phyloP scores from a whole-genome alignment of 371 early-diverging fungal genomes.

The Mucor lusitanicus region DNA sequence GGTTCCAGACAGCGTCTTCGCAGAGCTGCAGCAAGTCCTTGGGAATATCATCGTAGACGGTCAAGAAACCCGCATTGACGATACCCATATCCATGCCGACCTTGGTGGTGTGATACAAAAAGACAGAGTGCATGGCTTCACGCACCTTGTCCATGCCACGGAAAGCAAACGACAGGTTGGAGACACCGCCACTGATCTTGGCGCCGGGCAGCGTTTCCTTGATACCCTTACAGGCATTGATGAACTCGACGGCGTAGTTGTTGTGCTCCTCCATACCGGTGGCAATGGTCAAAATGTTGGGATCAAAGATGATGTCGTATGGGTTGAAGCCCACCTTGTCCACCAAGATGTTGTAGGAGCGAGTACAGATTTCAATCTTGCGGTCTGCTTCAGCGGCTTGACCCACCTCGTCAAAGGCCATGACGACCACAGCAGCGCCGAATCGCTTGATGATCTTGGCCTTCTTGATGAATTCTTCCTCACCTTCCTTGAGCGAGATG shows the following conservation, averaged over 20 bases:
- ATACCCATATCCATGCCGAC: conserved; percentile 97
- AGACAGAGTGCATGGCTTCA: conserved; percentile 95
- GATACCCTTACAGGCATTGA: conserved; percentile 74
- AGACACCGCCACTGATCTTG: conserved; percentile 92
- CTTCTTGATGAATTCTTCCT: conserved; percentile 87
- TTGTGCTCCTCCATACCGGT: conserved; percentile 97
- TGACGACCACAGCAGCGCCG: conserved; percentile 95
- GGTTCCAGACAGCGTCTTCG: conserved; percentile 91
- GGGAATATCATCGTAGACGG: conserved; percentile 93
- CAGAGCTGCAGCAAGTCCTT: conserved; percentile 88
- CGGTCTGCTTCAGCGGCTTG: conserved; percentile 85
- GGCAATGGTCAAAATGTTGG: conserved; percentile 93
- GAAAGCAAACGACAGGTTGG: conserved; percentile 94
- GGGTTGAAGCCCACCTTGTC: conserved; percentile 86
- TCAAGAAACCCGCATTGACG: conserved; percentile 92
- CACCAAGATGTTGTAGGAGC: conserved; percentile 87
- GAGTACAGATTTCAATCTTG: conserved; percentile 88
- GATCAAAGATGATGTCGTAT: conserved; percentile 93
- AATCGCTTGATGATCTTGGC: conserved; percentile 84
- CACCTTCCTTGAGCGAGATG: conserved; percentile 93
- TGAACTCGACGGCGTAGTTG: conserved; percentile 94
- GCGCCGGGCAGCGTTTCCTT: conserved; percentile 83
- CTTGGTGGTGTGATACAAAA: conserved; percentile 88
- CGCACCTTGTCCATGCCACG: conserved; percentile 91
- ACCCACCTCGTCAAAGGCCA: conserved; percentile 95